Conservation (phyloP, 805 yeast species). For the Candida ficus region DNA sequence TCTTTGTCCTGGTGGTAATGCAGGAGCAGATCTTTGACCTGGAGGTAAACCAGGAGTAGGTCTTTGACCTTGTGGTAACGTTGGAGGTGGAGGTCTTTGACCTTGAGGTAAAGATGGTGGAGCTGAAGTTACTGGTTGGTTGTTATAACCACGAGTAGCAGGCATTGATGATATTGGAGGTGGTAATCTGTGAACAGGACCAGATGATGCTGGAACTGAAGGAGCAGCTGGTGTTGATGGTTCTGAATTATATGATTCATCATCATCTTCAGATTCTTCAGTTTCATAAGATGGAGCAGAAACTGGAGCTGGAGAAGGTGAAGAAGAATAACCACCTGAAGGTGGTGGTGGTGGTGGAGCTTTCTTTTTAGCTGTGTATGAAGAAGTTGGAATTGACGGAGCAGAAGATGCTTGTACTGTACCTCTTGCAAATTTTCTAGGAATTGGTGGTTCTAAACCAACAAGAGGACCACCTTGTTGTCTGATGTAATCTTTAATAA, state of each 20-base stretch:
- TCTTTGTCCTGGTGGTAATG: background rate
- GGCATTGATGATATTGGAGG: constrained; percentile 18
- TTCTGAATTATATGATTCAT: too few relatives aligned
- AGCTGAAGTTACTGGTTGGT: constrained; percentile 23
- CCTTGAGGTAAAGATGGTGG: constrained; percentile 23
- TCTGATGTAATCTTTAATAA: constrained; percentile 71
- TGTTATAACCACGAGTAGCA: constrained; percentile 10
- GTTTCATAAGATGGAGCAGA: constrained; percentile 15
- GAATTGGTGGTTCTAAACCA: constrained; percentile 82
- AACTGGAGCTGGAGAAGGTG: constrained; percentile 32
- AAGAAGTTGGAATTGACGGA: constrained; percentile 5
- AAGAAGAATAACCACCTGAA: constrained; percentile 15
- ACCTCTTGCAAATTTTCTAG: constrained; percentile 55
- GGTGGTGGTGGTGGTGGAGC: constrained; percentile 41
- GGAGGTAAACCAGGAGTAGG: constrained; percentile 12
- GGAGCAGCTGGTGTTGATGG: constrained; percentile 13
- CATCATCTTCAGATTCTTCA: background rate
- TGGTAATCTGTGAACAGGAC: constrained; percentile 19
- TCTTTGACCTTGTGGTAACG: constrained; percentile 10
- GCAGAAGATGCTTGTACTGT: constrained; percentile 24
- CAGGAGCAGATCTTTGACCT: constrained; percentile 1
- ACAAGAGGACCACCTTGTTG: constrained; percentile 75
- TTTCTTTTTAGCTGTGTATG: constrained; percentile 29
- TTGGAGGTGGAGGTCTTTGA: constrained; percentile 24
- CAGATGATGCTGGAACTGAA: constrained; percentile 18